These are phyloP conservation scores for Plectosphaerella cucumerina DNA, from an alignment of 2,329 filamentous ascomycete genomes.

Conservation along the genomic window DNA sequence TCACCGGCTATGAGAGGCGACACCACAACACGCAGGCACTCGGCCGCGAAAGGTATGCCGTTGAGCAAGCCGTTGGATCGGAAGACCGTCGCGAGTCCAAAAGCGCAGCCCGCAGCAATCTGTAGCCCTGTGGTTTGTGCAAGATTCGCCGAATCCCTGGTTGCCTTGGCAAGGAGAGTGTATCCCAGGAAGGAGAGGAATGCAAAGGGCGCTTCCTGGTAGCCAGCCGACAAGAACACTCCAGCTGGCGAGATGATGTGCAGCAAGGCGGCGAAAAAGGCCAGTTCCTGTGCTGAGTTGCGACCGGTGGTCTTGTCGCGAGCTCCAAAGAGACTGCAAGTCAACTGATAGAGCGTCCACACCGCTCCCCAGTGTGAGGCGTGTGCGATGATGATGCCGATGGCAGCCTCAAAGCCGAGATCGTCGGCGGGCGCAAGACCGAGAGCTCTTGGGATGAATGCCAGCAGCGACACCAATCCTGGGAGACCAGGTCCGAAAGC, in stretches of 20 bases:
- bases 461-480: conserved; percentile 30
- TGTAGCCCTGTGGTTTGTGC: conserved; percentile 42
- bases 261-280: conserved; percentile 66
- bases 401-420: conserved; percentile 34
- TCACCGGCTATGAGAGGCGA: conserved; percentile 29
- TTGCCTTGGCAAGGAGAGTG: conserved; percentile 58
- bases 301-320: conserved; percentile 19
- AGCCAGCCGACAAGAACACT: conserved; percentile 83
- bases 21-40: conserved; percentile 35
- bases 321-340: conserved; percentile 44
- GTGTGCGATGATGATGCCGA: conserved; percentile 67
- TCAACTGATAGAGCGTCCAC: conserved; percentile 65
- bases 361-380: conserved; percentile 73
- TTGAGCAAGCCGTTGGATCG: conserved; percentile 85
- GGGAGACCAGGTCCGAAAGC: conserved; percentile 62
- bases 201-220: conserved; percentile 76
- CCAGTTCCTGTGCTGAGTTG: conserved; percentile 32
- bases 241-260: conserved; percentile 86
- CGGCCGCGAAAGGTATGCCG: conserved; percentile 69
- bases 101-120: conserved; percentile 60
- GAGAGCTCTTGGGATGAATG: conserved; percentile 20
- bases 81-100: conserved; percentile 69
- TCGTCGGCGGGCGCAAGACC: conserved; percentile 14
- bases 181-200: conserved; percentile 72
- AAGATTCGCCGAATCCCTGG: conserved; percentile 28